Conservation (phyloP, 352 stramenopile genomes). For the Globisporangium rhizosaccharum region DNA sequence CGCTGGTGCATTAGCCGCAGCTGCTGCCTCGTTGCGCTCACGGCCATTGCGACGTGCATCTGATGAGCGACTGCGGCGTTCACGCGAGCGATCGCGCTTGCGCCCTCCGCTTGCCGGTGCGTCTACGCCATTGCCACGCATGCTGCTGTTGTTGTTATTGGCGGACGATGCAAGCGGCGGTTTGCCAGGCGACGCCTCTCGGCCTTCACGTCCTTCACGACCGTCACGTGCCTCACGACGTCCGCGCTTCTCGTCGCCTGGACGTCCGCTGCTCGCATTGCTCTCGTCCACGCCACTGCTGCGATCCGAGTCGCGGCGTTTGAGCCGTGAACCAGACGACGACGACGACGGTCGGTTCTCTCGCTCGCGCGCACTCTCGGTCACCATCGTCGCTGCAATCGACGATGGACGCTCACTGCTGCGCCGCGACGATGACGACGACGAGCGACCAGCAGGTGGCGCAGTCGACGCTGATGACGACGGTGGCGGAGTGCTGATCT, state of each 20-base stretch:
- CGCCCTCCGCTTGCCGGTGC: constrained; percentile 10
- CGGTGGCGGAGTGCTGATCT: constrained; percentile 27
- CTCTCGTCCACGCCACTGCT: constrained; percentile 3
- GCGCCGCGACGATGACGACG: constrained; percentile 3
- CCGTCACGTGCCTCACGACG: constrained; percentile 14
- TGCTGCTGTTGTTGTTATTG: constrained; percentile 1
- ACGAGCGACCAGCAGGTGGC: too few species aligned
- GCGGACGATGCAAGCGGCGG: constrained; percentile 3
- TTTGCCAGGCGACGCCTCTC: constrained; percentile 24
- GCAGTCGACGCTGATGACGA: neutral
- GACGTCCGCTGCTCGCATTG: constrained; percentile 17
- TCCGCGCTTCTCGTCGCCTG: constrained; percentile 26
- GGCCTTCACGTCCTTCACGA: constrained; percentile 7
- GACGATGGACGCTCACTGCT: constrained; percentile 9
- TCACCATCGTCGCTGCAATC: neutral
- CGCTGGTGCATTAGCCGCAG: constrained; percentile 9
- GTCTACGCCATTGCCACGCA: constrained; percentile 9
- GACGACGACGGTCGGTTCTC: constrained; percentile 1
- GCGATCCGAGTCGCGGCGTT: constrained; percentile 23
- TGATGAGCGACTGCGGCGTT: constrained; percentile 33
- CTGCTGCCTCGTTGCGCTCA: constrained; percentile 9
- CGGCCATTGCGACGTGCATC: constrained; percentile 28
- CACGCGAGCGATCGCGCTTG: constrained; percentile 25
- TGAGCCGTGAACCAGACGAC: constrained; percentile 8
- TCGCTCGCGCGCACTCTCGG: neutral